phyloP scores from a whole-genome alignment of 148 eudicot genomes.

The Beta vulgaris region DNA sequence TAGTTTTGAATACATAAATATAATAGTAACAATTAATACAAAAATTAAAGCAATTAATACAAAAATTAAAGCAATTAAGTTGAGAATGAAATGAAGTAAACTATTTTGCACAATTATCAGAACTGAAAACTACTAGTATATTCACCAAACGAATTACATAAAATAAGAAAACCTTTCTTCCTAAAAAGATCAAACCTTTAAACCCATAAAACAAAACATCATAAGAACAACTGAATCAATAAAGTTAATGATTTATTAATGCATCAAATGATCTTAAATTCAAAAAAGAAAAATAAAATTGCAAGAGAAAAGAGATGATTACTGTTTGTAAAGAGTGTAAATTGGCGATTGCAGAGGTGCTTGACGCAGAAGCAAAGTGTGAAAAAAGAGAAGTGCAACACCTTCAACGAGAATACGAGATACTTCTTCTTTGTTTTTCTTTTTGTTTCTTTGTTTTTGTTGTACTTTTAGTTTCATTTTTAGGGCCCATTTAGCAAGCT shows the following conservation, averaged over 20 bases:
- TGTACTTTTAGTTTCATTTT: background rate
- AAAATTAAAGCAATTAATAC: too few relatives aligned
- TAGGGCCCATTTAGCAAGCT: background rate
- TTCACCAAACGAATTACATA: too few relatives aligned
- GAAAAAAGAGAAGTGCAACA: background rate
- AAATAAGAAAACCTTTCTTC: too few relatives aligned
- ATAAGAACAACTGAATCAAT: background rate
- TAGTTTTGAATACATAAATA: too few relatives aligned
- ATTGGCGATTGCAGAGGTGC: background rate
- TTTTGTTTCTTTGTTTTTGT: too few relatives aligned
- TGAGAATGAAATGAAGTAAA: too few relatives aligned
- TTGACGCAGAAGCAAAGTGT: background rate
- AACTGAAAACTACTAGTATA: background rate
- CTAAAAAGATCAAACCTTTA: background rate
- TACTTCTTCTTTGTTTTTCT: too few relatives aligned
- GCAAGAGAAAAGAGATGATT: background rate
- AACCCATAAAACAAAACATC: background rate
- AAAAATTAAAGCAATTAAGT: too few relatives aligned
- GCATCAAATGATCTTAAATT: background rate
- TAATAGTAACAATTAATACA: too few relatives aligned
- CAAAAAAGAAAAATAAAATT: background rate
- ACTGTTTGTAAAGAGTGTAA: background rate
- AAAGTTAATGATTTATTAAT: background rate
- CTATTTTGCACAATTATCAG: background rate
- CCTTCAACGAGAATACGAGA: too few relatives aligned